phyloP scores from a whole-genome alignment of 2,329 filamentous ascomycete genomes.

The Colletotrichum sp. region DNA sequence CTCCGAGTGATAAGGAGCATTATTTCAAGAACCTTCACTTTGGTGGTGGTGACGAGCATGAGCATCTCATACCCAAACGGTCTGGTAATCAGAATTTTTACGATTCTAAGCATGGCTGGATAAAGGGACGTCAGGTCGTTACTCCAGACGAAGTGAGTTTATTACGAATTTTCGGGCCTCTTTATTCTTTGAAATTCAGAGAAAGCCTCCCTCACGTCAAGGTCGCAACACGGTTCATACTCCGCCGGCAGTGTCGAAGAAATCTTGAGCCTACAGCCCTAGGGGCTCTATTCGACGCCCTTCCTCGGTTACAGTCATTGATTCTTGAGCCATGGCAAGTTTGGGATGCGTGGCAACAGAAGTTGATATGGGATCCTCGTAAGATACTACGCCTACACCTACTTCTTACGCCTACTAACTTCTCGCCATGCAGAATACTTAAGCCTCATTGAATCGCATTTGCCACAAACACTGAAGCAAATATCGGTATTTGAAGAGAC shows the following conservation, averaged over 20 bases:
- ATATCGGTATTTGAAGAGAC: constrained; percentile 33
- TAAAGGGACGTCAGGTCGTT: constrained; percentile 27
- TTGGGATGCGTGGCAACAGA: constrained; percentile 21
- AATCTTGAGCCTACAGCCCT: constrained; percentile 21
- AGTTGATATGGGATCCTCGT: constrained; percentile 23
- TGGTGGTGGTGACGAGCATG: constrained; percentile 18
- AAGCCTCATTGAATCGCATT: constrained; percentile 5
- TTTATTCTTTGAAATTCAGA: too few relatives aligned
- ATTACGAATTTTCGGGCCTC: constrained; percentile 27
- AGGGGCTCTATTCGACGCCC: constrained; percentile 22
- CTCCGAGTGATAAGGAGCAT: constrained; percentile 38
- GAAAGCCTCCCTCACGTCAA: constrained; percentile 27
- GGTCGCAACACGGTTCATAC: constrained; percentile 32
- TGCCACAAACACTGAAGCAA: constrained; percentile 29
- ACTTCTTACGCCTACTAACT: background rate
- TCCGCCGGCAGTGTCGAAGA: constrained; percentile 38
- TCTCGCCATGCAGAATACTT: background rate
- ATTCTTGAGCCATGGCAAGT: constrained; percentile 37
- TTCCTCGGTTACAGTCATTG: constrained; percentile 32
- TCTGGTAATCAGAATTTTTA: constrained; percentile 14
- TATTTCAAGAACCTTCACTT: constrained; percentile 35
- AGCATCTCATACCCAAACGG: constrained; percentile 4
- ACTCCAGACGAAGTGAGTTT: constrained; percentile 26
- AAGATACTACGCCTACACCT: constrained; percentile 5
- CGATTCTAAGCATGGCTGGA: constrained; percentile 36